phyloP scores from a whole-genome alignment of 176 grass and related monocot species.

The Oryza australiensis region DNA sequence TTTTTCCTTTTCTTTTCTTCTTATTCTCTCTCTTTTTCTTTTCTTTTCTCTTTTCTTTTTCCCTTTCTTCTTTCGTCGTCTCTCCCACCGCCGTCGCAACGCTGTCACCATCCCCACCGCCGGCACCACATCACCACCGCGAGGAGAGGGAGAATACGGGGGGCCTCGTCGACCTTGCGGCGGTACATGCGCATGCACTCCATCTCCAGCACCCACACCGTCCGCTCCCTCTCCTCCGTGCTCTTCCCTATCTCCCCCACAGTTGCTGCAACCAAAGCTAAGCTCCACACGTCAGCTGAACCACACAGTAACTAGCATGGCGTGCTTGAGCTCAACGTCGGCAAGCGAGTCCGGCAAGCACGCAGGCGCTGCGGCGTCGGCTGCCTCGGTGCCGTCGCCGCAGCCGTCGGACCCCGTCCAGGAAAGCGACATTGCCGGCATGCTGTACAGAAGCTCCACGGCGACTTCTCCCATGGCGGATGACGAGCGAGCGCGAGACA shows the following conservation, averaged over 20 bases:
- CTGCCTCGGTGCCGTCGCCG: not conserved
- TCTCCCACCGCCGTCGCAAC: too few species aligned
- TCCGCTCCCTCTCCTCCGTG: conserved; percentile 48
- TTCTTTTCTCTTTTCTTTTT: too few species aligned
- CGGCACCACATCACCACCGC: too few species aligned
- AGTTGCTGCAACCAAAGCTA: conserved; percentile 50
- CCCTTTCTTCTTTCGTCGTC: too few species aligned
- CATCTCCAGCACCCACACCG: conserved; percentile 56
- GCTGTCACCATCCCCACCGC: too few species aligned
- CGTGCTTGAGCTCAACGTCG: not conserved
- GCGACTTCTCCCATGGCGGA: conserved; percentile 41
- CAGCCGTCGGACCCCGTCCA: not conserved
- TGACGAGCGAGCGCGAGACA: not conserved
- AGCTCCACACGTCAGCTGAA: too few species aligned
- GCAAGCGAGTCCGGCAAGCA: too few species aligned
- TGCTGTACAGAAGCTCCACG: conserved; percentile 35
- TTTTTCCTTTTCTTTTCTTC: too few species aligned
- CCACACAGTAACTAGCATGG: not conserved
- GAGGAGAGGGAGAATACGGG: too few species aligned
- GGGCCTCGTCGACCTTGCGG: conserved; percentile 62
- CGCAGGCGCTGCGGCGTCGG: conserved; percentile 4
- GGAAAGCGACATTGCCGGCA: conserved; percentile 11
- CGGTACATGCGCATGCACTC: conserved; percentile 65
- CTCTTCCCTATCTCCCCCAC: conserved; percentile 65
- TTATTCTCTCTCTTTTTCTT: too few species aligned